Conservation (phyloP, 805 yeast species). For the Tetrapisispora fleetii region DNA sequence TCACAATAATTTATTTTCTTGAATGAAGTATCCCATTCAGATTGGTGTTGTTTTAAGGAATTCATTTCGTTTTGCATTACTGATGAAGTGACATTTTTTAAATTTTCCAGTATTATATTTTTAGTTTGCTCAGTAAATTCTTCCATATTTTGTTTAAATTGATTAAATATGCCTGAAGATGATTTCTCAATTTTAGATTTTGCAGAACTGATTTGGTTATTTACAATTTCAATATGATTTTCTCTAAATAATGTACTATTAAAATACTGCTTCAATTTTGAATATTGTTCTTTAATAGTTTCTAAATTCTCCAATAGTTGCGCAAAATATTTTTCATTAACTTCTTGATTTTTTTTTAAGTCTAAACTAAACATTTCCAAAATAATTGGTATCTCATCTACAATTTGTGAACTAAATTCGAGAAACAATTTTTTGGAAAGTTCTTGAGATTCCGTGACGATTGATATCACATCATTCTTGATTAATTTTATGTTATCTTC, state of each 20-base stretch:
- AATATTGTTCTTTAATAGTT: constrained; percentile 26
- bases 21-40: constrained; percentile 25
- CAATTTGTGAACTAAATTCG: constrained; percentile 16
- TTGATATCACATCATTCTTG: constrained; percentile 11
- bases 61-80: constrained; percentile 24
- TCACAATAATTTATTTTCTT: constrained; percentile 27
- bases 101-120: constrained; percentile 17
- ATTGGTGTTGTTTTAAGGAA: constrained; percentile 21
- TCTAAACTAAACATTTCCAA: constrained; percentile 14
- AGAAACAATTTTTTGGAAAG: constrained; percentile 17
- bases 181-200: constrained; percentile 17
- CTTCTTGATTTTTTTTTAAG: constrained; percentile 11
- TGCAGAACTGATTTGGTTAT: constrained; percentile 17
- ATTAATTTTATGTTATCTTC: constrained; percentile 13
- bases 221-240: constrained; percentile 19
- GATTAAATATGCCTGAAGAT: constrained; percentile 15
- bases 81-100: constrained; percentile 20
- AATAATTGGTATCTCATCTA: constrained; percentile 17
- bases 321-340: constrained; percentile 11
- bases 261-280: constrained; percentile 23
- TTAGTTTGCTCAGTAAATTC: constrained; percentile 18
- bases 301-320: constrained; percentile 21
- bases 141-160: constrained; percentile 17
- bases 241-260: constrained; percentile 23
- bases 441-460: constrained; percentile 11